A percentile compares a stretch with the other conserved stretches of the same genome.
Conservation (phyloP, 164 flowering plant species). For the Vitis rotundifolia region DNA sequence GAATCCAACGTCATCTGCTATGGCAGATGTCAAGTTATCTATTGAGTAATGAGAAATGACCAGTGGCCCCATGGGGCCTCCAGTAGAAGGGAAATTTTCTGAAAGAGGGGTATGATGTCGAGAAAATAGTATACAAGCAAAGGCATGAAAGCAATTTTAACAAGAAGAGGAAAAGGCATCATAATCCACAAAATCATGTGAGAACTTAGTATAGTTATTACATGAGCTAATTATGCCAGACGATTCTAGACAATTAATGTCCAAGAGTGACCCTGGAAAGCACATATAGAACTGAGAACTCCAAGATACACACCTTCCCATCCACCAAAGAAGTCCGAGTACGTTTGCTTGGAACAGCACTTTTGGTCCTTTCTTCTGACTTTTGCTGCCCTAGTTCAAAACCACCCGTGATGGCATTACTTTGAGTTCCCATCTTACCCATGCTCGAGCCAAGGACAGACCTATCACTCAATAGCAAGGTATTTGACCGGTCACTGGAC, state of each 20-base stretch:
- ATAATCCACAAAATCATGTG: too few species aligned
- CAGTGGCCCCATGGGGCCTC: too few species aligned
- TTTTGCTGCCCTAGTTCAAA: slow-evolving; percentile 64
- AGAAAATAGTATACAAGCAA: too few species aligned
- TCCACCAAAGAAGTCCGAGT: slow-evolving; percentile 82
- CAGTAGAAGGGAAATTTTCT: too few species aligned
- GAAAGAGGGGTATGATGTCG: too few species aligned
- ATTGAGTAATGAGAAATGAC: too few species aligned
- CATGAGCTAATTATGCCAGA: not conserved
- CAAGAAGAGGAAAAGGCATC: too few species aligned
- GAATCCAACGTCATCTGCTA: too few species aligned
- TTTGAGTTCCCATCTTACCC: slow-evolving; percentile 57
- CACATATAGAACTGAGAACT: not conserved
- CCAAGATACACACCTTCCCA: slow-evolving; percentile 43
- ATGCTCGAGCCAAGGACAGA: slow-evolving; percentile 45
- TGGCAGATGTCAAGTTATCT: too few species aligned
- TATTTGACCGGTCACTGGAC: slow-evolving; percentile 47
- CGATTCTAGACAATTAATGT: not conserved
- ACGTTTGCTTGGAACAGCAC: slow-evolving; percentile 66
- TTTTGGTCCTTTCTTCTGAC: slow-evolving; percentile 61
- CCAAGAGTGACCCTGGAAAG: not conserved
- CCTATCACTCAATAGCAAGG: slow-evolving; percentile 52
- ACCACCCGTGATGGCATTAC: slow-evolving; percentile 37
- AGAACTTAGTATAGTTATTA: not conserved
- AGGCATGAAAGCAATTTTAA: too few species aligned